Evolutionary conservation across 2,329 filamentous ascomycete species (phyloP), one percentile per base, ranked within the genome.

Genomic region (Pseudonectria foliicola): DNA sequence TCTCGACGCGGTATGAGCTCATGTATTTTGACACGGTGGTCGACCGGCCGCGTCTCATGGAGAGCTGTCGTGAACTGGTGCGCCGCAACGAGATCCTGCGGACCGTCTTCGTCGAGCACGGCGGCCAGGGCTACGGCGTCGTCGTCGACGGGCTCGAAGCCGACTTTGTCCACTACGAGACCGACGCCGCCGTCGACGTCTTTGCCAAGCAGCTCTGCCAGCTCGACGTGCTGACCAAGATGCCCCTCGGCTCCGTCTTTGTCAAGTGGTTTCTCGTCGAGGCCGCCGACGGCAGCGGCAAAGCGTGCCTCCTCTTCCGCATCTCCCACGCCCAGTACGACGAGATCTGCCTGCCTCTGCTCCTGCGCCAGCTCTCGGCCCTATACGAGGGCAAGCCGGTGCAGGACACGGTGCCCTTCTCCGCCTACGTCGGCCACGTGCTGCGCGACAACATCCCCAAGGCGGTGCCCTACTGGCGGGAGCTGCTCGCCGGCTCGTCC

Each of bases 251-350:
- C 3, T 74, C 76, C 3, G 62, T 73, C 12, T 80, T 80, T 40
- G 67, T 75, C 37, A 75, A 76, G 42, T 79, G 75, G 63, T 68
- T 75, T 45, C 66, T 73, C 29, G 60, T 77, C 28, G 61, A 63
- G 37, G 49, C 49, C 13, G 41, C 41, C 39, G 31, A 51, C 25
- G 49, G 46, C 23, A 44, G 50, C 25, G 49, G 46, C 23, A 44
- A 52, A 21, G 63, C 59, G 24, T 66, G 60, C 31, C 70, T 82
- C 11, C 60, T 73, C 39, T 68, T 81, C 52, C 72, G 79, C 37
- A 70, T 84, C 36, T 82, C 78, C 0, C 80, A 84, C 53, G 75
- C 79, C 1, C 79, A 83, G 45, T 83, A 82, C 50, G 80, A 84
- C 44, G 80, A 80, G 43, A 77, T 83, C 14, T 82, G 74, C 44